A percentile compares a stretch with the other conserved stretches of the same genome.
Conservation (phyloP, 2,329 filamentous ascomycete species). For the Colletotrichum aenigma region DNA sequence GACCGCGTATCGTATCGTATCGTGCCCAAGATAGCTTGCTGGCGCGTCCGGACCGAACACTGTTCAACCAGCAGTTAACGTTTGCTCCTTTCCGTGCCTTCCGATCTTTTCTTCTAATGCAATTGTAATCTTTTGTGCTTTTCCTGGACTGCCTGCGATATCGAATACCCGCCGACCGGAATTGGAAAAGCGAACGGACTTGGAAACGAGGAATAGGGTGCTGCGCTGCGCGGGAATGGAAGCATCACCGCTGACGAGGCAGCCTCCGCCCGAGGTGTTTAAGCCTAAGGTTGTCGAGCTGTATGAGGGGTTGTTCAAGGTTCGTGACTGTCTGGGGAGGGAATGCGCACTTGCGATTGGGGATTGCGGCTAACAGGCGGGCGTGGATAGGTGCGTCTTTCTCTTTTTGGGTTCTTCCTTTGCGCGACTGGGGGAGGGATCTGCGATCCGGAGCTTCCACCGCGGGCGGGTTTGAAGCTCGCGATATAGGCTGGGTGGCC, state of each 20-base stretch:
- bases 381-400: not conserved
- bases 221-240: conserved; percentile 63
- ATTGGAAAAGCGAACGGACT: not conserved
- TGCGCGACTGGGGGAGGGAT: not conserved
- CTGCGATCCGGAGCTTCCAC: not conserved
- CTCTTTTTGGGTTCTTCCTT: not conserved
- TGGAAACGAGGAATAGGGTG: not conserved
- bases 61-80: not conserved
- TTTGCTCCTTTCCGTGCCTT: not conserved
- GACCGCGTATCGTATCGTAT: conserved; percentile 6
- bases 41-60: not conserved
- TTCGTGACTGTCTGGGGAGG: conserved; percentile 34
- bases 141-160: not conserved
- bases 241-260: conserved; percentile 90
- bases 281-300: conserved; percentile 93
- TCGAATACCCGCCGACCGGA: not conserved
- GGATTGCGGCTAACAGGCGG: not conserved
- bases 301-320: conserved; percentile 85
- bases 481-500: not conserved
- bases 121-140: not conserved
- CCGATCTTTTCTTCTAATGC: not conserved
- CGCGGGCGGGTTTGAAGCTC: not conserved
- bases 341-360: not conserved
- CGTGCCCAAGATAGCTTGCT: not conserved
- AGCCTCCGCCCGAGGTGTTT: conserved; percentile 87